Conservation (phyloP, 2,329 filamentous ascomycete species). For the Penicillium sp. region DNA sequence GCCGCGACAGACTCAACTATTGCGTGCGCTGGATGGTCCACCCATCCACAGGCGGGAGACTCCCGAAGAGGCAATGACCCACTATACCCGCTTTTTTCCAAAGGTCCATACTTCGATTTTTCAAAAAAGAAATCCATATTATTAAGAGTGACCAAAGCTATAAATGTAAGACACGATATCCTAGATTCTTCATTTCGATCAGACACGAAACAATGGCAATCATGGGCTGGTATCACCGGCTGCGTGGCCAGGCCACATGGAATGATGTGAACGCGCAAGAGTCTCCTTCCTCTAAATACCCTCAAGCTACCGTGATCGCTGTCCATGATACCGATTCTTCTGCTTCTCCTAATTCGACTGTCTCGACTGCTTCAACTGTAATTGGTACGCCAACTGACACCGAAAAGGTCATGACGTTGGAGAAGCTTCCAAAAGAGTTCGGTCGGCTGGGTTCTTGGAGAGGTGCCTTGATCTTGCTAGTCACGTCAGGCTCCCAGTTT, state of each 20-base stretch:
- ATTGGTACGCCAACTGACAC: slow-evolving; percentile 18
- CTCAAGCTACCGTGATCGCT: slow-evolving; percentile 18
- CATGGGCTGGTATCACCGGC: slow-evolving; percentile 13
- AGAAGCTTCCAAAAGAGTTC: slow-evolving; percentile 27
- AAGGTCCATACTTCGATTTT: slow-evolving; percentile 7
- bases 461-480: slow-evolving; percentile 39
- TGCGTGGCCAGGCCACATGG: slow-evolving; percentile 8
- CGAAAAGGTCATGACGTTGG: slow-evolving; percentile 19
- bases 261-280: slow-evolving; percentile 1
- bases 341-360: slow-evolving; percentile 3
- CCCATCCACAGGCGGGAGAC: slow-evolving; percentile 1
- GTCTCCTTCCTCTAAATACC: slow-evolving; percentile 8
- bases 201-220: slow-evolving; percentile 10
- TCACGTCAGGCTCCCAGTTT: slow-evolving; percentile 44
- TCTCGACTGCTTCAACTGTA: slow-evolving; percentile 11
- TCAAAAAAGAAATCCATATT: not conserved
- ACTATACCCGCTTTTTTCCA: slow-evolving; percentile 1
- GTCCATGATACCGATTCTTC: slow-evolving; percentile 8
- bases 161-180: slow-evolving; percentile 1
- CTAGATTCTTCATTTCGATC: not conserved
- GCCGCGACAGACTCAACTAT: slow-evolving; percentile 3
- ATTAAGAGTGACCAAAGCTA: not conserved
- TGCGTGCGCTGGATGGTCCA: slow-evolving; percentile 10
- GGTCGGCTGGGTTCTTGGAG: slow-evolving; percentile 40
- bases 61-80: slow-evolving; percentile 2